Conservation (phyloP, 257 asterid genomes). For the Solanum sparsipilum region DNA sequence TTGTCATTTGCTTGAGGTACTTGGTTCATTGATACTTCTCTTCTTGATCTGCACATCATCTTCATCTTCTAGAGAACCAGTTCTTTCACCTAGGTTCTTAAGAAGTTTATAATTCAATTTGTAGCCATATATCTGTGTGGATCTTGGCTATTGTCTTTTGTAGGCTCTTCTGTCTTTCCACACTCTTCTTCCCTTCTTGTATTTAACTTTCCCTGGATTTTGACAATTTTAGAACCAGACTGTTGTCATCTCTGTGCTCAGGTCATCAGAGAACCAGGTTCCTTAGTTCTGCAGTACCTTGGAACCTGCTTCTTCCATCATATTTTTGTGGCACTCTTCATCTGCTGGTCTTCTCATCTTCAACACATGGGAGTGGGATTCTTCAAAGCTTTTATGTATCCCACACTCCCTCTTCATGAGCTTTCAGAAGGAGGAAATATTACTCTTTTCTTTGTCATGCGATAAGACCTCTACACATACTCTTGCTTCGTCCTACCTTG, state of each 20-base stretch:
- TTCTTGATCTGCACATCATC: neutral
- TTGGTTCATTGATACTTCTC: neutral
- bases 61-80: neutral
- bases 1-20: neutral
- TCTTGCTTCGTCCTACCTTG: neutral
- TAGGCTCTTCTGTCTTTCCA: neutral
- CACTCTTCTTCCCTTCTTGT: neutral
- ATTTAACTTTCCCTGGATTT: neutral
- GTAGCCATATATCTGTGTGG: neutral
- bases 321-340: neutral
- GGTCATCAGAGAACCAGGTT: neutral
- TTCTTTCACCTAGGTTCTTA: neutral
- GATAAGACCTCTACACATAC: neutral
- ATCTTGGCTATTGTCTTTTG: neutral
- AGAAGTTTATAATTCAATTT: neutral
- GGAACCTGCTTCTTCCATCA: neutral
- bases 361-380: neutral
- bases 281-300: neutral
- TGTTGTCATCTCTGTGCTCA: neutral
- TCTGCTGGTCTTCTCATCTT: neutral
- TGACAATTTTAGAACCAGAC: neutral
- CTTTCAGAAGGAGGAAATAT: neutral
- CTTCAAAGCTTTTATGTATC: neutral
- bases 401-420: neutral
- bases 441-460: neutral